Evolutionary conservation across 228 moss, liverwort and hornwort species (phyloP).

Genomic region (Sphagnum fallax): DNA sequence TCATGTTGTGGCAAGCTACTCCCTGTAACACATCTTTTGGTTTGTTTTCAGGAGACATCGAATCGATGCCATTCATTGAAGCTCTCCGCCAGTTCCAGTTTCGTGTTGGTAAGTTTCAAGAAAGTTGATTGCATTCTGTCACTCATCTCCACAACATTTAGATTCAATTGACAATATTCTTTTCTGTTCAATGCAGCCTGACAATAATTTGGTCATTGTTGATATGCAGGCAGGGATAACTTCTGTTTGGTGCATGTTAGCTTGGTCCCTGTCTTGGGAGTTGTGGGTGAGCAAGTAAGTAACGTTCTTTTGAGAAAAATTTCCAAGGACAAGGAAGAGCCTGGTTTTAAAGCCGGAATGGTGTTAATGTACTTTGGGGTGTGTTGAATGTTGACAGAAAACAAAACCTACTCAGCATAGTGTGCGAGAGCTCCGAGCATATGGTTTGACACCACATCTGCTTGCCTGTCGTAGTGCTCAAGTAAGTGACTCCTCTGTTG

Average conservation of each 20-base stretch:
- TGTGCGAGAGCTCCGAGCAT: conserved; percentile 78
- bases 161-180: no score
- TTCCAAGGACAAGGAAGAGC: background rate
- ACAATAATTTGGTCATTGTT: background rate
- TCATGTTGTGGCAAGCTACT: no score
- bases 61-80: conserved; percentile 91
- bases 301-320: background rate
- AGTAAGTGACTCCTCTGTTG: conserved; percentile 21
- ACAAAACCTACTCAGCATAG: conserved; percentile 92
- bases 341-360: no score
- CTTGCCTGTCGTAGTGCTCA: conserved; percentile 87
- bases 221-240: conserved; percentile 36
- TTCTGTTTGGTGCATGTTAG: conserved; percentile 92
- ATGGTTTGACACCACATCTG: conserved; percentile 80
- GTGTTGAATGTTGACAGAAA: conserved; percentile 40
- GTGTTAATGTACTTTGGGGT: background rate
- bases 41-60: conserved; percentile 71
- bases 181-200: no score
- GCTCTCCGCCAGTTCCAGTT: conserved; percentile 90
- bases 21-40: no score
- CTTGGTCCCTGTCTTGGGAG: conserved; percentile 89
- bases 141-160: no score
- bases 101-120: conserved; percentile 60
- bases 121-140: background rate
- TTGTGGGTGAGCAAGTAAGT: conserved; percentile 81